These are phyloP conservation scores for Ceratobasidium sp. DNA, from an alignment of 1,284 basidiomycete genomes.

Conservation along the genomic window DNA sequence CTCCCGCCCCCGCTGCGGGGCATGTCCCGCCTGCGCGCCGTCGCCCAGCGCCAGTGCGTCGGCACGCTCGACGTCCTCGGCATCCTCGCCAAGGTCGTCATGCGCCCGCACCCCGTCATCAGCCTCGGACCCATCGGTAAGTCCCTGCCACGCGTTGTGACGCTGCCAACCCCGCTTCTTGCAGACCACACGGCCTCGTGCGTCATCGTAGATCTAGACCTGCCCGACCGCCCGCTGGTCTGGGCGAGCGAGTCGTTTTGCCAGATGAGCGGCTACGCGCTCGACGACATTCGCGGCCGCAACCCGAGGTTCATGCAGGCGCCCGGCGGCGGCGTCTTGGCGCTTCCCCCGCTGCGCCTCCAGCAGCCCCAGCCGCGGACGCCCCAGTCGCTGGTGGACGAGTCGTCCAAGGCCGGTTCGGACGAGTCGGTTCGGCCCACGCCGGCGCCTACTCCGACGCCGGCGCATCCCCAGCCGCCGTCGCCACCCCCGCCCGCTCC, in stretches of 20 bases:
- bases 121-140: slow-evolving; percentile 82
- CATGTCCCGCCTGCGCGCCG: slow-evolving; percentile 20
- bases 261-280: slow-evolving; percentile 30
- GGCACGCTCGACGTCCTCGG: slow-evolving; percentile 77
- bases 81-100: slow-evolving; percentile 80
- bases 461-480: not conserved
- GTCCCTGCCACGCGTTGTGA: not conserved
- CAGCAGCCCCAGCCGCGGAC: not conserved
- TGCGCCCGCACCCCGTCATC: slow-evolving; percentile 80
- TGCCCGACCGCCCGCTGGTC: slow-evolving; percentile 34
- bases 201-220: slow-evolving; percentile 40
- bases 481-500: not conserved
- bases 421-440: not conserved
- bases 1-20: slow-evolving; percentile 25
- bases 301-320: slow-evolving; percentile 41
- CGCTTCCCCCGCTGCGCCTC: not conserved
- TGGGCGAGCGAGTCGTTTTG: slow-evolving; percentile 41
- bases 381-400: not conserved
- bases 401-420: not conserved
- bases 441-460: slow-evolving; percentile 6
- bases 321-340: slow-evolving; percentile 24
- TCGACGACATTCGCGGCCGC: slow-evolving; percentile 35
- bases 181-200: slow-evolving; percentile 33
- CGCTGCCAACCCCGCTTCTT: slow-evolving; percentile 8
- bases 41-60: slow-evolving; percentile 22